A percentile compares a stretch with the other conserved stretches of the same genome.
Conservation (phyloP, 129 eudicot genomes). For the Scalesia atractyloides region DNA sequence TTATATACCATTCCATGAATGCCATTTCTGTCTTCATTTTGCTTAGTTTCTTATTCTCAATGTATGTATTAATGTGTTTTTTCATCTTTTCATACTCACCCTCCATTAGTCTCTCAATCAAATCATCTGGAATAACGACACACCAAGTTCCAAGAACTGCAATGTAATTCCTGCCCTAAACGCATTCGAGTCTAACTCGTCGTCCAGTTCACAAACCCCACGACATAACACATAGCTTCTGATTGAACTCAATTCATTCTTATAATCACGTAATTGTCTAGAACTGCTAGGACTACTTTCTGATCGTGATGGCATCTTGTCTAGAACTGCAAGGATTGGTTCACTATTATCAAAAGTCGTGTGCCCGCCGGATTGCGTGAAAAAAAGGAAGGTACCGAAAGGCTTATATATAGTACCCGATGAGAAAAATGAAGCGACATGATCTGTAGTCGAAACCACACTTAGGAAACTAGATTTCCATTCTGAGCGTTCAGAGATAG, state of each 20-base stretch:
- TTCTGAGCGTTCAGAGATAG: slow-evolving; percentile 47
- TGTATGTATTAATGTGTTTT: not conserved
- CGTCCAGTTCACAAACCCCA: slow-evolving; percentile 19
- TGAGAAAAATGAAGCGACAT: slow-evolving; percentile 29
- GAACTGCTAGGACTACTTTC: not conserved
- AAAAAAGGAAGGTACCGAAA: slow-evolving; percentile 37
- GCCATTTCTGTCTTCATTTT: slow-evolving; percentile 35
- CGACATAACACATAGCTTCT: slow-evolving; percentile 31
- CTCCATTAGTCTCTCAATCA: slow-evolving; percentile 9
- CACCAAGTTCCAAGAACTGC: slow-evolving; percentile 37
- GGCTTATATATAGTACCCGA: too few relatives aligned
- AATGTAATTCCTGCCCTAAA: slow-evolving; percentile 32
- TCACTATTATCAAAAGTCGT: slow-evolving; percentile 43
- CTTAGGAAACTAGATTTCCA: slow-evolving; percentile 53
- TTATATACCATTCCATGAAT: slow-evolving; percentile 46
- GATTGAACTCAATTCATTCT: slow-evolving; percentile 18
- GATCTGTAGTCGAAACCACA: slow-evolving; percentile 42
- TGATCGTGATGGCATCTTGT: not conserved
- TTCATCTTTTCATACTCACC: not conserved
- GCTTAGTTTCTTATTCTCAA: slow-evolving; percentile 26
- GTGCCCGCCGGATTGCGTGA: slow-evolving; percentile 41
- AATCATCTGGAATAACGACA: not conserved
- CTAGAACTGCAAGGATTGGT: slow-evolving; percentile 33
- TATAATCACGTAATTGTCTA: slow-evolving; percentile 20
- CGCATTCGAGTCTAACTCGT: slow-evolving; percentile 4